These are phyloP conservation scores for Lactarius pseudohatsudake DNA, from an alignment of 768 basidiomycete genomes.

Conservation along the genomic window DNA sequence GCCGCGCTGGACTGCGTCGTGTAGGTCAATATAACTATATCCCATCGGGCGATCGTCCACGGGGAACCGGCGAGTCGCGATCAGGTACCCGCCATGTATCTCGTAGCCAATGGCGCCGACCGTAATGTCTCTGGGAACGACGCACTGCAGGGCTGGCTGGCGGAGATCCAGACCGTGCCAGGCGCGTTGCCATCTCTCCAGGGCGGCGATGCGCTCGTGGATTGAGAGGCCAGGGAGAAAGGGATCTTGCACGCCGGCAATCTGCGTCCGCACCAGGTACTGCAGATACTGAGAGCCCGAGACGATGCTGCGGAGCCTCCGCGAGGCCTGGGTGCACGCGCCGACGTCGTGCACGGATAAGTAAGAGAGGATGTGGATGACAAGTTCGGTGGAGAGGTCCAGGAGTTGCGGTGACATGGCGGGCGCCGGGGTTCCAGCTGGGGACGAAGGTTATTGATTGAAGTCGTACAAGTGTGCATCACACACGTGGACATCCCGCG, in stretches of 20 bases:
- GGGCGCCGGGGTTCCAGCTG: conserved; percentile 9
- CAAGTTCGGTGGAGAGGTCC: conserved; percentile 25
- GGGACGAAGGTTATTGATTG: conserved; percentile 1
- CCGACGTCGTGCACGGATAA: conserved; percentile 20
- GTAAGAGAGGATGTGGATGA: conserved; percentile 24
- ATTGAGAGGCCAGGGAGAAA: conserved; percentile 15
- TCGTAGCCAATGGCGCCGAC: conserved; percentile 16
- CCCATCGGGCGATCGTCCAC: conserved; percentile 24
- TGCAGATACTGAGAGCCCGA: conserved; percentile 21
- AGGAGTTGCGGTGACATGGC: conserved; percentile 23
- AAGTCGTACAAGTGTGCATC: not conserved
- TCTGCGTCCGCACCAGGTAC: conserved; percentile 21
- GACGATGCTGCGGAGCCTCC: conserved; percentile 17
- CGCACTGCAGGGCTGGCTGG: conserved; percentile 16
- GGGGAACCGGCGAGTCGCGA: conserved; percentile 16
- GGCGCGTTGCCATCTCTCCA: conserved; percentile 21
- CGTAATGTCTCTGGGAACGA: conserved; percentile 17
- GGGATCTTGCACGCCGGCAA: conserved; percentile 22
- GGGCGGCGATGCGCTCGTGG: conserved; percentile 15
- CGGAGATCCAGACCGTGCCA: conserved; percentile 22
- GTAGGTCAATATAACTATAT: conserved; percentile 18
- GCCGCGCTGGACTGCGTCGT: conserved; percentile 14
- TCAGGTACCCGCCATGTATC: conserved; percentile 23
- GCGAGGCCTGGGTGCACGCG: conserved; percentile 19
- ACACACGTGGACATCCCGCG: conserved; percentile 14